phyloP scores from a whole-genome alignment of 164 flowering plant genomes.

The Dillenia turbinata region DNA sequence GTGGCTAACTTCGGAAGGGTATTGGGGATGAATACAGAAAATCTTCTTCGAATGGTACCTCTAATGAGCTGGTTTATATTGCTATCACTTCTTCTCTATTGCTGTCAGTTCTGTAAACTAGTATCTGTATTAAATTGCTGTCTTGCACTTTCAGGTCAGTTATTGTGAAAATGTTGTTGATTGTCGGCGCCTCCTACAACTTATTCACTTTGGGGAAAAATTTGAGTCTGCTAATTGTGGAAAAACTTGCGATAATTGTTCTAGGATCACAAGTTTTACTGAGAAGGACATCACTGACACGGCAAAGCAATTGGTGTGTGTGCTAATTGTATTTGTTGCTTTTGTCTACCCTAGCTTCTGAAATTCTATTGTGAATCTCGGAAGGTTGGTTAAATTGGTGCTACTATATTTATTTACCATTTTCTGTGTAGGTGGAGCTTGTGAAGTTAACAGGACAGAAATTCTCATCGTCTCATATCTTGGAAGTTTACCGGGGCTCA shows the following conservation, averaged over 20 bases:
- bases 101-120: not conserved
- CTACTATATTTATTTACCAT: slow-evolving; percentile 2
- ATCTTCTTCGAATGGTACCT: slow-evolving; percentile 82
- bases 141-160: slow-evolving; percentile 59
- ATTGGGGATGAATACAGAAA: slow-evolving; percentile 81
- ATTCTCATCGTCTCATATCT: slow-evolving; percentile 76
- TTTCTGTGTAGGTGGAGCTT: slow-evolving; percentile 57
- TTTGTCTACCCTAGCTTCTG: too few species aligned
- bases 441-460: slow-evolving; percentile 69
- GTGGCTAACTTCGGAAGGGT: slow-evolving; percentile 52
- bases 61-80: not conserved
- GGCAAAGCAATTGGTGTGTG: slow-evolving; percentile 75
- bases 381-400: not conserved
- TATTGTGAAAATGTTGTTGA: slow-evolving; percentile 97
- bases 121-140: slow-evolving; percentile 3
- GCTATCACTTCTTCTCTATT: not conserved
- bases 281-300: slow-evolving; percentile 77
- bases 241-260: slow-evolving; percentile 90
- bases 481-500: slow-evolving; percentile 95
- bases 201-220: slow-evolving; percentile 91
- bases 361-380: too few species aligned
- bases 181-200: slow-evolving; percentile 87
- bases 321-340: too few species aligned
- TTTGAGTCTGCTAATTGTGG: slow-evolving; percentile 64
- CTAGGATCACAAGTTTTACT: slow-evolving; percentile 40